These are phyloP conservation scores for Powellomyces hirtus DNA, from an alignment of 192 early-diverging fungal species.

Conservation along the genomic window DNA sequence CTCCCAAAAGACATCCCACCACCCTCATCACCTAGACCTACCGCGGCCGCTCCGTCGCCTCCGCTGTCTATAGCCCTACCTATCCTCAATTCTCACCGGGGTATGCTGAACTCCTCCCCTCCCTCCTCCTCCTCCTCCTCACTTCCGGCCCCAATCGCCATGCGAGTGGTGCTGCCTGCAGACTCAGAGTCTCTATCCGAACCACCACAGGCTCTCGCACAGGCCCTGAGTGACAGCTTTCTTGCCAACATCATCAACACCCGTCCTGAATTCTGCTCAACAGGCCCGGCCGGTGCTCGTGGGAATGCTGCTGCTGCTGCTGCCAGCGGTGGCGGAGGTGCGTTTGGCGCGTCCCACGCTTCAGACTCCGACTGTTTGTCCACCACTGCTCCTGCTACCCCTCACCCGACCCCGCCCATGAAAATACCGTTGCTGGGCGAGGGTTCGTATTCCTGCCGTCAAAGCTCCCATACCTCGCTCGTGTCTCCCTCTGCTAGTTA, in stretches of 20 bases:
- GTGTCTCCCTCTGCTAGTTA: conserved; percentile 23
- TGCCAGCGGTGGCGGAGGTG: neutral
- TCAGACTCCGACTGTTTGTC: neutral
- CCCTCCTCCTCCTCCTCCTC: no score
- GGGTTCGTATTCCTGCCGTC: neutral
- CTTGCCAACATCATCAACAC: conserved; percentile 2
- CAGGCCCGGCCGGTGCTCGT: neutral
- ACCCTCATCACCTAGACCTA: no score
- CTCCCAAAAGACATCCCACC: no score
- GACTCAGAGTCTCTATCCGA: neutral
- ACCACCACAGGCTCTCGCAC: neutral
- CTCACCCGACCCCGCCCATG: neutral
- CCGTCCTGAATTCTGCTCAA: neutral
- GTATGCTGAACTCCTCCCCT: neutral
- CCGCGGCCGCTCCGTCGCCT: no score
- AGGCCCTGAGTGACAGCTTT: neutral
- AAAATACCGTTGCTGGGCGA: neutral
- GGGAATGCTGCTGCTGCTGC: neutral
- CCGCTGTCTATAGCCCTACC: no score
- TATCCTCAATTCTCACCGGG: no score
- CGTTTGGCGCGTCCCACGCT: neutral
- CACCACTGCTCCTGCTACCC: neutral
- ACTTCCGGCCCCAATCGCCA: neutral
- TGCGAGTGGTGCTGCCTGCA: neutral
- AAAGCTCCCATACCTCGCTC: neutral